Evolutionary conservation across 148 eudicot genomes (phyloP).

Genomic region (Vaccinium macrocarpon): DNA sequence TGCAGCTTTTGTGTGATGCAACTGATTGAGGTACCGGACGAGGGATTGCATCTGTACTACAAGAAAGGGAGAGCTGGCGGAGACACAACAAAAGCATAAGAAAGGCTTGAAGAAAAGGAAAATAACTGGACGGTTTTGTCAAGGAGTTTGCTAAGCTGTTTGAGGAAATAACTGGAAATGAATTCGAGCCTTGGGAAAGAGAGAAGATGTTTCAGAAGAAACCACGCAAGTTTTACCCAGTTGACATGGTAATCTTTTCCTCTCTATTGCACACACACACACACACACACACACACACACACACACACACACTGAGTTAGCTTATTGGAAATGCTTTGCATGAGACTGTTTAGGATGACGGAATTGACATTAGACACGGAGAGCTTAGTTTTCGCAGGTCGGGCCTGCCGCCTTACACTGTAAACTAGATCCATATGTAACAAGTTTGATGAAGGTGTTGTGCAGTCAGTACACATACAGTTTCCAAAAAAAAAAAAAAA

Average conservation of each 20-base stretch:
- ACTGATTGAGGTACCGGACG: conserved; percentile 58
- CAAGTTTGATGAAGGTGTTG: conserved; percentile 68
- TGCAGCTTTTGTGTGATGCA: conserved; percentile 62
- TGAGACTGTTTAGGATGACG: conserved; percentile 49
- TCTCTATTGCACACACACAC: background rate
- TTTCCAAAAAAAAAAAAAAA: no score
- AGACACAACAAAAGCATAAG: conserved; percentile 47
- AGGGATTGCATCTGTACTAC: conserved; percentile 59
- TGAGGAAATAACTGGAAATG: conserved; percentile 72
- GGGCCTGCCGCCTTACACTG: conserved; percentile 59
- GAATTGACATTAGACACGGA: conserved; percentile 72
- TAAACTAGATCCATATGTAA: conserved; percentile 61
- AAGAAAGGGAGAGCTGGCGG: conserved; percentile 70
- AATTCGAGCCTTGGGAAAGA: conserved; percentile 77
- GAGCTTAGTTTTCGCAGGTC: conserved; percentile 68
- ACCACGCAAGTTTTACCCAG: conserved; percentile 51
- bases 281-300: background rate
- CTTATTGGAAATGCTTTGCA: background rate
- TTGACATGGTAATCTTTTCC: conserved; percentile 54
- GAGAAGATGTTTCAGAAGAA: conserved; percentile 80
- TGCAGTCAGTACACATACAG: conserved; percentile 79
- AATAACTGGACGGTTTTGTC: conserved; percentile 41
- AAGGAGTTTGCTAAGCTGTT: conserved; percentile 64
- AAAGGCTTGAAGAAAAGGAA: conserved; percentile 64
- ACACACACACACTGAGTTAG: no score